Base-by-base conservation (phyloP, 257 asterid species). In the Euphrasia confusa region DNA sequence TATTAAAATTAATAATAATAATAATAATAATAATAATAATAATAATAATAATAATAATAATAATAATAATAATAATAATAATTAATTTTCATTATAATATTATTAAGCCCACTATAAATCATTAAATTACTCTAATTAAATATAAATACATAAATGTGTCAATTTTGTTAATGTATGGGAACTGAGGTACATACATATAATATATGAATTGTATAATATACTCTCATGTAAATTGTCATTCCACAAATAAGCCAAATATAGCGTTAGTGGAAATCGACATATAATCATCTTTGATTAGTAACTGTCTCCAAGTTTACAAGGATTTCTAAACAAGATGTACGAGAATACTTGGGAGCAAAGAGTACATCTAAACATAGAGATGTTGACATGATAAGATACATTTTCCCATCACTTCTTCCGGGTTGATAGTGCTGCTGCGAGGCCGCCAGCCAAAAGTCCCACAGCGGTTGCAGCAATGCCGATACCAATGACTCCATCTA, bases 401-500 rank as follows among this genome's bases (percentile, higher is more conserved):
- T 24, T 14, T n/a, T 50, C 6, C 52, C 42, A 54, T 89, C 86
- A 90, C 60, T 87, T 87, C 84, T 80, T 90, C 72, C 95, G 95
- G 35, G 68, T 67, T 27, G 76, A 68, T 0, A 86, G 54, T 27
- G 82, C 87, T n/a, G 89, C 97, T 4, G 90, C 88, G 50, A 90
- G 70, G 28, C 97, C 95, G 58, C 97, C 97, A 39, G 81, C 94
- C 75, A 89, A 37, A 48, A 90, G 84, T 48, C 95, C 95, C 28
- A 81, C 87, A 65, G 92, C 94, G 68, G 92, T 83, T 59, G 95
- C 88, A 77, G 97, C 88, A 68, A 90, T 90, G 55, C 95, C 95
- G 0, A 84, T 83, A 54, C 97, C 97, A 64, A 87, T 83, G 4
- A 80, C 90, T 64, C 95, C 95, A 71, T 90, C 95, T 90, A 0